Base-by-base conservation (phyloP, 139 green algal species). In the Coccomyxa sp. region DNA sequence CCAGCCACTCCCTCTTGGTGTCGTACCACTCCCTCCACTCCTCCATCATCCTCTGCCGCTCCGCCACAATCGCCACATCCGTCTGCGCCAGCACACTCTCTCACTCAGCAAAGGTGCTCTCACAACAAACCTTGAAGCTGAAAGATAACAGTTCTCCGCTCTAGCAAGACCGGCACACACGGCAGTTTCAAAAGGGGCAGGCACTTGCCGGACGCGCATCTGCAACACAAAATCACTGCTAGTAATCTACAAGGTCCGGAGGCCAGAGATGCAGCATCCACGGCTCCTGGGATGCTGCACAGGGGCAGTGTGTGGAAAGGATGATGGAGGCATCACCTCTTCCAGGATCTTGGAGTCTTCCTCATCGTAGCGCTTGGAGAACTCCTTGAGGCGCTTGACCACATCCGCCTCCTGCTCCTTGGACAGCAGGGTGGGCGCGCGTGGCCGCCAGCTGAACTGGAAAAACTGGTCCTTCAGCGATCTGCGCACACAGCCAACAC, bases 371-470 rank as follows among this genome's bases (percentile, higher is more conserved):
- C 87, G 87, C 90, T 98, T 98, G 89, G 84, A 93, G 91, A 97
- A 98, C 79, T 91, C 87, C 84, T 96, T 95, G 78, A 99, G 91
- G 92, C 97, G 96, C 89, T 97, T 98, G 27, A 71, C 45, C 81
- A 99, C 94, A 83, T 98, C 93, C n/a, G 84, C 87, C 84, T 98
- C 93, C 89, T 97, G 93, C 88, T 98, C 96, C 45, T 86, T 28
- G 21, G 85, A 80, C 80, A 99, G 93, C 85, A 99, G 88, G 77
- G 80, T 92, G 67, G 93, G 91, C 78, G 93, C 89, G n/a, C 97
- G 91, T 51, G 97, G 97, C 67, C 97, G 92, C 97, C 97, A 99
- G 59, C 86, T 84, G 84, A 99, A 97, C 91, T 99, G 96, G 87
- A 93, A 95, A 86, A 99, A 98, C 16, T 90, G 87, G 81, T 99